phyloP scores from a whole-genome alignment of 805 yeast species.

The Suhomyces sp. region DNA sequence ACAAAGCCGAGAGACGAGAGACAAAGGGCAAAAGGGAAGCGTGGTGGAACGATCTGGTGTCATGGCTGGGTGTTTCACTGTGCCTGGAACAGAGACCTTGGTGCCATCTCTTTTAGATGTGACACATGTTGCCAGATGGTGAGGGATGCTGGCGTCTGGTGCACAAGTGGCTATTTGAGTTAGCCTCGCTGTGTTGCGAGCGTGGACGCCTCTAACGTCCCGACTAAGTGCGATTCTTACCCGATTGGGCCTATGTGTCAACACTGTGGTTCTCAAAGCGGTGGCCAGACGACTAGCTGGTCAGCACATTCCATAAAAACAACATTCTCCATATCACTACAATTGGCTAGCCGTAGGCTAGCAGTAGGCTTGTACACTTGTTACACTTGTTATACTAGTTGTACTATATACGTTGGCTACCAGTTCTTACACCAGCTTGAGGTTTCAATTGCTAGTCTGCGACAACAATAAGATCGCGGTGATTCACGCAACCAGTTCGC shows the following conservation, averaged over 20 bases:
- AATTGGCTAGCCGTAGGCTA: no score
- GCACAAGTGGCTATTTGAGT: neutral
- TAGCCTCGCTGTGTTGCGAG: neutral
- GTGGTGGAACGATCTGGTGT: neutral
- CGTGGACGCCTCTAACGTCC: neutral
- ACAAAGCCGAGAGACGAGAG: neutral
- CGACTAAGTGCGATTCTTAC: neutral
- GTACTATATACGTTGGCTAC: neutral
- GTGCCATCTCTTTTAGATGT: neutral
- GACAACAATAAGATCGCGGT: neutral
- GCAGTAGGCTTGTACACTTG: neutral
- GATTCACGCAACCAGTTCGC: neutral
- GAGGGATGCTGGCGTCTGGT: neutral
- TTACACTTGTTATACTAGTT: neutral
- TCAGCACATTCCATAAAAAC: neutral
- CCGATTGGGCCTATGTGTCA: neutral
- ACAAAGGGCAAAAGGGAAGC: neutral
- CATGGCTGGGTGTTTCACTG: neutral
- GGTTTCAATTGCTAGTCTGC: neutral
- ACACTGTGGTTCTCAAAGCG: neutral
- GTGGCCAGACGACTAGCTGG: neutral
- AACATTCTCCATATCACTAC: no score
- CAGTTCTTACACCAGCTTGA: no score
- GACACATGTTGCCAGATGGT: neutral
- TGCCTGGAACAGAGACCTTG: neutral